A percentile compares a stretch with the other conserved stretches of the same genome.
Conservation (phyloP, 768 basidiomycete species). For the Suillus fuscotomentosus region DNA sequence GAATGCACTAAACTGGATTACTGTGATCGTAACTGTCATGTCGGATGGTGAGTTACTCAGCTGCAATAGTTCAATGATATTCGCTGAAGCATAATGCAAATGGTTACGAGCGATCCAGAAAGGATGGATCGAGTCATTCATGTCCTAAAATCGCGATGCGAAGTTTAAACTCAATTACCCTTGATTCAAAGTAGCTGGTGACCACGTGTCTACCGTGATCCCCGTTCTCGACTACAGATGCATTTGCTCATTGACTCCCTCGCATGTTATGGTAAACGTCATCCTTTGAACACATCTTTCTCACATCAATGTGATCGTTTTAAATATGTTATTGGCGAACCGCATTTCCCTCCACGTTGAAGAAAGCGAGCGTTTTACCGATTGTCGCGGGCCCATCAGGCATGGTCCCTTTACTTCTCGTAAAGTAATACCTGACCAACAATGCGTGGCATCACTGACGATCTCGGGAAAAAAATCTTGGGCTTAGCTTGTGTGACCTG, state of each 20-base stretch:
- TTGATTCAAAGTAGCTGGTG: not conserved
- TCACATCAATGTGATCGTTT: not conserved
- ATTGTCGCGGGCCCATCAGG: not conserved
- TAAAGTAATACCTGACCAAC: slow-evolving; percentile 6
- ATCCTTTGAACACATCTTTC: not conserved
- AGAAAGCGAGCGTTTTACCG: not conserved
- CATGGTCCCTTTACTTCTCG: slow-evolving; percentile 6
- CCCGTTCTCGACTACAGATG: not conserved
- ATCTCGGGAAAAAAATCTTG: slow-evolving; percentile 3
- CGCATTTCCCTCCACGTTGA: not conserved
- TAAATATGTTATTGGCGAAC: slow-evolving; percentile 16
- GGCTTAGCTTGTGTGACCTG: not conserved
- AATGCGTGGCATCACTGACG: slow-evolving; percentile 8
- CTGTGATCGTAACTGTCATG: not conserved
- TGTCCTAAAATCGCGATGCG: not conserved
- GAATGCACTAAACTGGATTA: not conserved
- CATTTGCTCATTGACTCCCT: not conserved
- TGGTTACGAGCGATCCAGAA: not conserved
- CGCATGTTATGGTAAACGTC: not conserved
- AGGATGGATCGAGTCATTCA: not conserved
- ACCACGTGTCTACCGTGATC: not conserved
- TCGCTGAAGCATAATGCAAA: not conserved
- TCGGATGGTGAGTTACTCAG: not conserved
- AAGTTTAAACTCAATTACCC: not conserved
- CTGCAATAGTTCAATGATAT: not conserved